Conservation (phyloP, 768 basidiomycete species). For the Calvatia gigantea region DNA sequence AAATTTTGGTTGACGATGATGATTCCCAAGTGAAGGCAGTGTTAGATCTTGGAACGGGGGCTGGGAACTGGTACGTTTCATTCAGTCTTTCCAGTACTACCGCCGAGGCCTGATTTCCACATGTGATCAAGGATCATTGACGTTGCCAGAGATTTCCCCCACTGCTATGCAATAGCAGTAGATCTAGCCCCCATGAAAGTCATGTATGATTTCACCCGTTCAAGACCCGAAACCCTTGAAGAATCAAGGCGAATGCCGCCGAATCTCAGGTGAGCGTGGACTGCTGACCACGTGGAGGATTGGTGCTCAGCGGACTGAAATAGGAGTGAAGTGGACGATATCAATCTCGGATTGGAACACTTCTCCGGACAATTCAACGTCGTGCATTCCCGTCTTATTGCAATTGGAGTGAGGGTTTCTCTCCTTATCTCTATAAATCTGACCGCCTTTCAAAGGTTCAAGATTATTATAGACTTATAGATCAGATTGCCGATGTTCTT, state of each 20-base stretch:
- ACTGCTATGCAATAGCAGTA: constrained; percentile 66
- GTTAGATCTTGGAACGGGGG: constrained; percentile 79
- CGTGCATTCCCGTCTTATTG: constrained; percentile 68
- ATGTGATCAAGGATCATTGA: constrained; percentile 62
- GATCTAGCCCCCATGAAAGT: constrained; percentile 81
- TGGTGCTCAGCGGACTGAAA: constrained; percentile 8
- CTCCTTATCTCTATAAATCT: constrained; percentile 7
- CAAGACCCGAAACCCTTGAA: constrained; percentile 1
- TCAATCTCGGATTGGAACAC: constrained; percentile 81
- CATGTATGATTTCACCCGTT: constrained; percentile 38
- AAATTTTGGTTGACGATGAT: constrained; percentile 55
- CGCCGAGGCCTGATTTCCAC: background rate
- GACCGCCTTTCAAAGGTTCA: constrained; percentile 46
- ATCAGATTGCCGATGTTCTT: constrained; percentile 64
- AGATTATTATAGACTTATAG: constrained; percentile 59
- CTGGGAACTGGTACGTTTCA: constrained; percentile 60
- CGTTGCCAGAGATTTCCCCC: constrained; percentile 67
- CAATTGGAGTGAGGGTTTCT: constrained; percentile 60
- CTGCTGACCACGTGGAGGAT: background rate
- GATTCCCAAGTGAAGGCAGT: constrained; percentile 57
- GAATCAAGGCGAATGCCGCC: constrained; percentile 8
- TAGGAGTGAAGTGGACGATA: constrained; percentile 82
- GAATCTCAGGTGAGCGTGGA: constrained; percentile 12
- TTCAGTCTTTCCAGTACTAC: background rate
- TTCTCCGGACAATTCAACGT: constrained; percentile 77